Percentiles rank a stretch among this genome's conserved stretches.
Evolutionary conservation across 2,329 filamentous ascomycete genomes (phyloP).

Genomic region (Lachnellula willkommii): DNA sequence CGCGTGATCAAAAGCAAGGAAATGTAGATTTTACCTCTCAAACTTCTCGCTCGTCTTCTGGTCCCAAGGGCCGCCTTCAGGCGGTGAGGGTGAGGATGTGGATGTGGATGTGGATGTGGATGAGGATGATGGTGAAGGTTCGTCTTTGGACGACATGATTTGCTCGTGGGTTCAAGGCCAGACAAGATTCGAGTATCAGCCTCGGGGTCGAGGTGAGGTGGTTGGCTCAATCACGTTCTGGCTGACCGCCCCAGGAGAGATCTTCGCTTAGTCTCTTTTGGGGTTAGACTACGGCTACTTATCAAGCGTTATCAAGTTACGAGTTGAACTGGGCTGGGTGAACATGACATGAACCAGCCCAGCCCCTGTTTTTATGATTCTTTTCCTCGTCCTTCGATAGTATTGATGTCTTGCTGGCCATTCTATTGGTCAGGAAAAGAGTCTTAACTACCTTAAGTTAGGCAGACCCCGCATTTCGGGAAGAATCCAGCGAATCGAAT

Average conservation of each 20-base stretch:
- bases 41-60: slow-evolving; percentile 59
- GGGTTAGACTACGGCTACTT: background rate
- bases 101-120: slow-evolving; percentile 8
- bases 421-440: no score
- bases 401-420: no score
- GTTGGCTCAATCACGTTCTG: background rate
- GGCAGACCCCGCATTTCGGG: no score
- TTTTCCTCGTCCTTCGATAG: no score
- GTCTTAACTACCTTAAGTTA: no score
- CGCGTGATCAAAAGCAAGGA: background rate
- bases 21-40: slow-evolving; percentile 44
- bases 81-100: background rate
- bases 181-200: background rate
- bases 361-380: no score
- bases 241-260: background rate
- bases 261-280: background rate
- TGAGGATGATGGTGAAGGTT: no score
- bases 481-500: no score
- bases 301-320: background rate
- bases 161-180: background rate
- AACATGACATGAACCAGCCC: background rate
- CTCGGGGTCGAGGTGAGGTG: slow-evolving; percentile 2
- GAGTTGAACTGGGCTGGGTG: background rate
- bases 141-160: slow-evolving; percentile 27
- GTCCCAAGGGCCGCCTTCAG: slow-evolving; percentile 43